Percentiles rank a stretch among this genome's conserved stretches.
Conservation (phyloP, 2,329 filamentous ascomycete species). For the Ophiocordyceps camponoti-saundersi region DNA sequence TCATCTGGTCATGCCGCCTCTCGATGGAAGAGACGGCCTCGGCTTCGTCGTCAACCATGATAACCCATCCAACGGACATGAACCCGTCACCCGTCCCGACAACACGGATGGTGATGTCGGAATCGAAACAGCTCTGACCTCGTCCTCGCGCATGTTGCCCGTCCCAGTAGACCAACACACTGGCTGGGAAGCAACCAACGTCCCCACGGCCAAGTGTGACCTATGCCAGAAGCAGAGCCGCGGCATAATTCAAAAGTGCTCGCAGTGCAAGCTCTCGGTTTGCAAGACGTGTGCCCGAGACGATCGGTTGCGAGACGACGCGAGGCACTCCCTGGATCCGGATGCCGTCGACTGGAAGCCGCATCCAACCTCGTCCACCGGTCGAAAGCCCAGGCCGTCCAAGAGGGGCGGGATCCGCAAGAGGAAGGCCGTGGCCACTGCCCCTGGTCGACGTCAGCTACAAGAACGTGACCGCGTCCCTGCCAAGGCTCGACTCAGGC, state of each 20-base stretch:
- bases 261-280: conserved; percentile 8
- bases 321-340: conserved; percentile 7
- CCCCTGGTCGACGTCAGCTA: neutral
- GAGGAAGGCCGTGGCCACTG: neutral
- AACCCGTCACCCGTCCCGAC: neutral
- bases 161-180: conserved; percentile 3
- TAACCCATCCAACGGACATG: neutral
- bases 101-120: neutral
- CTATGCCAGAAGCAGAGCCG: conserved; percentile 8
- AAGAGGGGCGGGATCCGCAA: neutral
- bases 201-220: conserved; percentile 12
- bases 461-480: neutral
- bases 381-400: neutral
- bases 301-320: conserved; percentile 4
- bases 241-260: conserved; percentile 9
- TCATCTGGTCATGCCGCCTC: neutral
- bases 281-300: conserved; percentile 7
- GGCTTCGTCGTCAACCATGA: neutral
- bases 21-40: neutral
- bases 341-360: conserved; percentile 5
- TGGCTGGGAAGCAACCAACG: conserved; percentile 7
- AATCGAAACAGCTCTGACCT: neutral
- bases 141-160: neutral
- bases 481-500: neutral
- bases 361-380: neutral